Conservation (phyloP, 495 filamentous ascomycete species). For the Hypoxylon crocopeplum region DNA sequence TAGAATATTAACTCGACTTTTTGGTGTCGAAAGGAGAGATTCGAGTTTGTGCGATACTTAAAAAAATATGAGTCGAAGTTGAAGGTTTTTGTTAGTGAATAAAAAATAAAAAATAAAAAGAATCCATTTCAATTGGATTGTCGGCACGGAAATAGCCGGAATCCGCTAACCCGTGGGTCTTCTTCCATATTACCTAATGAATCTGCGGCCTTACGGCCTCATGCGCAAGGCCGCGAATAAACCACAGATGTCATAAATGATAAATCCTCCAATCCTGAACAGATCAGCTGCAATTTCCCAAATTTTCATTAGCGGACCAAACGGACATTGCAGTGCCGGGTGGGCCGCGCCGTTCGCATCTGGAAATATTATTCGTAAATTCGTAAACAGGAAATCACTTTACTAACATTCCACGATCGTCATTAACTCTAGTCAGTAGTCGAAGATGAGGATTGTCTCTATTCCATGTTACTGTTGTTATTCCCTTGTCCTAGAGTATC, state of each 20-base stretch:
- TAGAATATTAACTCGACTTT: not conserved
- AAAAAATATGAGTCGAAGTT: constrained; percentile 7
- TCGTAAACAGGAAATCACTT: no score
- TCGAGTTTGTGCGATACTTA: no score
- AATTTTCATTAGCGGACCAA: constrained; percentile 12
- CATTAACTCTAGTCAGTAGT: no score
- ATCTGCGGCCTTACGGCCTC: not conserved
- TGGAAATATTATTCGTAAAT: not conserved
- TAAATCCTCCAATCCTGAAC: no score
- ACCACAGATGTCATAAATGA: no score
- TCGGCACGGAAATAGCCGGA: constrained; percentile 27
- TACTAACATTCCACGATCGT: no score
- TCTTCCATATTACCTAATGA: no score
- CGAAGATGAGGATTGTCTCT: constrained; percentile 44
- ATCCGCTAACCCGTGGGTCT: not conserved
- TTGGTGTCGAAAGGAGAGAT: no score
- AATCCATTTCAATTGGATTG: constrained; percentile 20
- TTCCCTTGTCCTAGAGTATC: constrained; percentile 16
- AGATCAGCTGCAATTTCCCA: constrained; percentile 1
- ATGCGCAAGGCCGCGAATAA: not conserved
- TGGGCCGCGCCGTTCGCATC: constrained; percentile 41
- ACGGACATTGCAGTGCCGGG: not conserved
- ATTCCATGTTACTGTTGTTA: constrained; percentile 7
- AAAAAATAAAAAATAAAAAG: constrained; percentile 14
- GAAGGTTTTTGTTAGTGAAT: constrained; percentile 12